These are phyloP conservation scores for Euphorbia lathyris DNA, from an alignment of 345 rosid species.

Conservation along the genomic window DNA sequence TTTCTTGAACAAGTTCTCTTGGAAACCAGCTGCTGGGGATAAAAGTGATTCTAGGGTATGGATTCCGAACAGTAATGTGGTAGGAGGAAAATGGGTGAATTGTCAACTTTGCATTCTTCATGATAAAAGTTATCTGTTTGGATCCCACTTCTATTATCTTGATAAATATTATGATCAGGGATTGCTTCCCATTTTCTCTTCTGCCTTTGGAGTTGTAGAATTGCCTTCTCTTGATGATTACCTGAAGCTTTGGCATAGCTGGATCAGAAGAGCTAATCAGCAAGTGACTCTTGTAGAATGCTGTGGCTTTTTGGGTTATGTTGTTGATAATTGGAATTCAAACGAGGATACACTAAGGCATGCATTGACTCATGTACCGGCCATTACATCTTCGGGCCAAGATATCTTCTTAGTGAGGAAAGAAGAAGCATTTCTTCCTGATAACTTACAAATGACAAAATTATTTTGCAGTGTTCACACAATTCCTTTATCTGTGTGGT, in stretches of 20 bases:
- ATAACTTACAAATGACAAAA: slow-evolving; percentile 10
- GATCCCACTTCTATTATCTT: background rate
- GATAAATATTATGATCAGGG: background rate
- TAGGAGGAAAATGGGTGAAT: slow-evolving; percentile 11
- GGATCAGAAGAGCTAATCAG: slow-evolving; percentile 3
- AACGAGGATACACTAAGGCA: background rate
- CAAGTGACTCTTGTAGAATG: slow-evolving; percentile 6
- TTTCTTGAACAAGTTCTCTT: background rate
- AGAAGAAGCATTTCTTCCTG: slow-evolving; percentile 16
- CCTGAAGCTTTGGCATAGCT: background rate
- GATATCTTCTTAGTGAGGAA: slow-evolving; percentile 15
- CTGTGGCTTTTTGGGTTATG: slow-evolving; percentile 1
- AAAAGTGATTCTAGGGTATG: background rate
- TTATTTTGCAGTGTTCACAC: background rate
- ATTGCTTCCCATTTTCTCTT: background rate
- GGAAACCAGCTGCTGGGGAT: background rate
- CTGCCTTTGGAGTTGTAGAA: background rate
- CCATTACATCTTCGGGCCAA: background rate
- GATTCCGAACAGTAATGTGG: background rate
- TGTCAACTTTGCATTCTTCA: slow-evolving; percentile 1
- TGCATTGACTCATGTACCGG: background rate
- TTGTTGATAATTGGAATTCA: slow-evolving; percentile 7
- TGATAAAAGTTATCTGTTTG: slow-evolving; percentile 5
- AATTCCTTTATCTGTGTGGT: slow-evolving; percentile 1
- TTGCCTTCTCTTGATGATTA: background rate